These are phyloP conservation scores for Odonthalia washingtoniensis DNA, from an alignment of 31 red algal species.

Conservation along the genomic window DNA sequence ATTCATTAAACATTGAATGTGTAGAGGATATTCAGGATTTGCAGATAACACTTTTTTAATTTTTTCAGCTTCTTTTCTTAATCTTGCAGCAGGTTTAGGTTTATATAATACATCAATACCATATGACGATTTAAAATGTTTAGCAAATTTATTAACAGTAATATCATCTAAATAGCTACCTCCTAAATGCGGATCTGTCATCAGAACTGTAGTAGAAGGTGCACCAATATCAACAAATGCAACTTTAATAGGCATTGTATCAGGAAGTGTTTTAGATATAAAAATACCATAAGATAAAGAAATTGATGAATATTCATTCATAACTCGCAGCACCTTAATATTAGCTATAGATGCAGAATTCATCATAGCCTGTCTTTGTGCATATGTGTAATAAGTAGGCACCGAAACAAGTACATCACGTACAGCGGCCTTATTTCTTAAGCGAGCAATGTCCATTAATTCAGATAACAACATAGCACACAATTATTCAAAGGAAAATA, in stretches of 20 bases:
- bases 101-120: slow-evolving; percentile 74
- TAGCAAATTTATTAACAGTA: slow-evolving; percentile 86
- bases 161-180: slow-evolving; percentile 94
- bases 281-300: slow-evolving; percentile 98
- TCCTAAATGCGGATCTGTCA: slow-evolving; percentile 84
- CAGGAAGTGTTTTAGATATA: slow-evolving; percentile 84
- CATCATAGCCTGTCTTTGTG: slow-evolving; percentile 85
- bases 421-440: not conserved
- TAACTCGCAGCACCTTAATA: slow-evolving; percentile 83
- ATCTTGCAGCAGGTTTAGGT: slow-evolving; percentile 68
- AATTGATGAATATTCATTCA: slow-evolving; percentile 94
- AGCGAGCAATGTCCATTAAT: not conserved
- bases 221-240: slow-evolving; percentile 97
- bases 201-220: slow-evolving; percentile 78
- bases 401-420: slow-evolving; percentile 96
- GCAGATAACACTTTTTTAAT: slow-evolving; percentile 91
- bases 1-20: slow-evolving; percentile 99
- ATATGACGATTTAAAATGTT: slow-evolving; percentile 78
- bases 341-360: slow-evolving; percentile 84
- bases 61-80: slow-evolving; percentile 90
- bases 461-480: slow-evolving; percentile 48
- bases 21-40: slow-evolving; percentile 78
- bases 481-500: slow-evolving; percentile 51
- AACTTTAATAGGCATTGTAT: slow-evolving; percentile 89
- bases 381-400: slow-evolving; percentile 93